phyloP scores from a whole-genome alignment of 345 rosid species.

The Pistacia atlantica region DNA sequence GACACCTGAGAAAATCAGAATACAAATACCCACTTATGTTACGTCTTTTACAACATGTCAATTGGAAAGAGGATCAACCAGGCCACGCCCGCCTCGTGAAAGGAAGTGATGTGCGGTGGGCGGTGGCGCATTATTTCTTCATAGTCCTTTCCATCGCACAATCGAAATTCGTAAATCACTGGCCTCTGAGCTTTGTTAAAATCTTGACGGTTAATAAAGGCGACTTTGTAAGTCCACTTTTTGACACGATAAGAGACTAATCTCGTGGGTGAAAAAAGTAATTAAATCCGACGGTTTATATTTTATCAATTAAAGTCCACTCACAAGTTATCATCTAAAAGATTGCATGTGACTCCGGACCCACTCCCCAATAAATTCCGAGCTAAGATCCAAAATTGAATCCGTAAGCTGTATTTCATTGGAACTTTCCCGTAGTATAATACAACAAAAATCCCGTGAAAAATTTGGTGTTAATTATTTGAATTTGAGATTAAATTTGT shows the following conservation, averaged over 20 bases:
- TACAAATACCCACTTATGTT: too few relatives aligned
- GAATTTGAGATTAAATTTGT: too few relatives aligned
- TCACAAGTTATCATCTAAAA: neutral
- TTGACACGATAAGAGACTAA: neutral
- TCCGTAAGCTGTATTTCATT: neutral
- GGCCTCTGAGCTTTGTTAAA: neutral
- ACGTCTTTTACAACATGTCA: too few relatives aligned
- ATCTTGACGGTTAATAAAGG: neutral
- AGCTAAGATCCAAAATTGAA: conserved; percentile 1
- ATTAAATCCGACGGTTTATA: neutral
- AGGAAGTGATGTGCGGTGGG: too few relatives aligned
- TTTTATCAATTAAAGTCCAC: neutral
- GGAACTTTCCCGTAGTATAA: neutral
- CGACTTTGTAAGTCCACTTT: neutral
- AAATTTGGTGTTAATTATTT: neutral
- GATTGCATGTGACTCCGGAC: conserved; percentile 24
- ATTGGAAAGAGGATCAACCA: too few relatives aligned
- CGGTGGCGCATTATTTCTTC: neutral
- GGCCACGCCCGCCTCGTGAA: too few relatives aligned
- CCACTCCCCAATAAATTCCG: neutral
- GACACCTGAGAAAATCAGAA: too few relatives aligned
- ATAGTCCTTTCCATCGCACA: neutral
- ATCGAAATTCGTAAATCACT: too few relatives aligned
- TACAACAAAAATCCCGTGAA: neutral
- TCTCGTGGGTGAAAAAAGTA: conserved; percentile 5